Percentiles rank a stretch among this genome's conserved stretches.
Conservation (phyloP, 257 asterid genomes). For the Salvia miltiorrhiza region DNA sequence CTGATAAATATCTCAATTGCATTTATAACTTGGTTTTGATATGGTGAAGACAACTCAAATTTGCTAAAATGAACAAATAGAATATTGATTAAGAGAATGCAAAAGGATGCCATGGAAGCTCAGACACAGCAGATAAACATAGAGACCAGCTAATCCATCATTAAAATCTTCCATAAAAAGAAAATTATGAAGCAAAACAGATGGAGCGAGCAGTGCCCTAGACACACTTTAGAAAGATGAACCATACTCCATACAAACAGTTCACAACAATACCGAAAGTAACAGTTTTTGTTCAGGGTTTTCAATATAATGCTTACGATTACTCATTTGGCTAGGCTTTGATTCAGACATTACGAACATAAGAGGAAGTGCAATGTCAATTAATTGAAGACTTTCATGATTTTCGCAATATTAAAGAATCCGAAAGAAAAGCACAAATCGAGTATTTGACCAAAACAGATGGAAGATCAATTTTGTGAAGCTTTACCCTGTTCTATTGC, state of each 20-base stretch:
- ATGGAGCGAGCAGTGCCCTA: neutral
- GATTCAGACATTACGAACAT: neutral
- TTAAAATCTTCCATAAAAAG: neutral
- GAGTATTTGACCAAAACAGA: neutral
- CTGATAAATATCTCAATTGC: conserved; percentile 33
- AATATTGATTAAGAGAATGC: neutral
- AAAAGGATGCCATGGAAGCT: neutral
- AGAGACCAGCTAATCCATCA: neutral
- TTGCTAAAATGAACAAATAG: neutral
- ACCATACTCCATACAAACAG: neutral
- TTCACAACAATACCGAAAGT: neutral
- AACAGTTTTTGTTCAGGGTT: neutral
- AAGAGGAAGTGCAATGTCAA: neutral
- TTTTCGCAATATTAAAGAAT: neutral
- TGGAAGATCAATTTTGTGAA: neutral
- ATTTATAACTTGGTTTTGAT: neutral
- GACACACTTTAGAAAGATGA: no score
- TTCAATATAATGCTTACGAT: neutral
- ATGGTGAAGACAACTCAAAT: neutral
- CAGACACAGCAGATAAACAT: neutral
- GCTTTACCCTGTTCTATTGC: conserved; percentile 66
- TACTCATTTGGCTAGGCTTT: neutral
- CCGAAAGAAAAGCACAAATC: neutral
- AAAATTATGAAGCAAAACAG: neutral
- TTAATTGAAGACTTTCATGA: neutral